Percentiles rank a stretch among this genome's conserved stretches.
Conservation (phyloP, 2,329 filamentous ascomycete species). For the Scopulariopsis brevicaulis region DNA sequence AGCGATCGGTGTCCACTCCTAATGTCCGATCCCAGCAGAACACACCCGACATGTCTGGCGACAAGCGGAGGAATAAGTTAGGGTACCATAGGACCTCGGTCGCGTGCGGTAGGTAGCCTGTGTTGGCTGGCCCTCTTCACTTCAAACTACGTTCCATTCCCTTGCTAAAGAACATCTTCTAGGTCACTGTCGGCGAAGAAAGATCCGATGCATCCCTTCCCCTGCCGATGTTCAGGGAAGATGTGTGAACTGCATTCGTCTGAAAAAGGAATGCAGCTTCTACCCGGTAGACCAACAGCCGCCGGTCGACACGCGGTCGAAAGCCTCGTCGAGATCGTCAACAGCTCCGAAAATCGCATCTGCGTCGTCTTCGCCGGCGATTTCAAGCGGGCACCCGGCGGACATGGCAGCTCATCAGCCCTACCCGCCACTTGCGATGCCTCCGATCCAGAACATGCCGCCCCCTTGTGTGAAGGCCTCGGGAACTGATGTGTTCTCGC, state of each 20-base stretch:
- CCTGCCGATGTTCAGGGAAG: slow-evolving; percentile 61
- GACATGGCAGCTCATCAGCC: slow-evolving; percentile 27
- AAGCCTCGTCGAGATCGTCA: slow-evolving; percentile 24
- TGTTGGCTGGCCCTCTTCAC: slow-evolving; percentile 3
- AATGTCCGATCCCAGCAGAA: slow-evolving; percentile 28
- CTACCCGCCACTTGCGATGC: slow-evolving; percentile 30
- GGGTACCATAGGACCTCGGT: slow-evolving; percentile 93
- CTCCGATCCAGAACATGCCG: slow-evolving; percentile 31
- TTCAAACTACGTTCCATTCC: background rate
- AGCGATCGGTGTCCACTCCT: slow-evolving; percentile 38
- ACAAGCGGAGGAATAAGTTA: slow-evolving; percentile 71
- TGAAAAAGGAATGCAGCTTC: slow-evolving; percentile 93
- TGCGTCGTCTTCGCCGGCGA: slow-evolving; percentile 35
- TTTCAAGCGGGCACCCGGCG: slow-evolving; percentile 26
- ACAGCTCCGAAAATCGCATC: slow-evolving; percentile 28
- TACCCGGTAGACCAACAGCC: slow-evolving; percentile 74
- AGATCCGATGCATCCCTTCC: slow-evolving; percentile 81
- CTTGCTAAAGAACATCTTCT: background rate
- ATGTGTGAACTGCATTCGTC: slow-evolving; percentile 83
- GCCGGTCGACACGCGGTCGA: slow-evolving; percentile 29
- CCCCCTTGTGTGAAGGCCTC: slow-evolving; percentile 27
- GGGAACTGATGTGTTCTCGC: slow-evolving; percentile 22
- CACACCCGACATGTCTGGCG: slow-evolving; percentile 25
- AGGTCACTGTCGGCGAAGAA: slow-evolving; percentile 88
- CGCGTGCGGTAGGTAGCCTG: slow-evolving; percentile 70